These are phyloP conservation scores for Candida patagonica DNA, from an alignment of 805 yeast genomes.

Conservation along the genomic window DNA sequence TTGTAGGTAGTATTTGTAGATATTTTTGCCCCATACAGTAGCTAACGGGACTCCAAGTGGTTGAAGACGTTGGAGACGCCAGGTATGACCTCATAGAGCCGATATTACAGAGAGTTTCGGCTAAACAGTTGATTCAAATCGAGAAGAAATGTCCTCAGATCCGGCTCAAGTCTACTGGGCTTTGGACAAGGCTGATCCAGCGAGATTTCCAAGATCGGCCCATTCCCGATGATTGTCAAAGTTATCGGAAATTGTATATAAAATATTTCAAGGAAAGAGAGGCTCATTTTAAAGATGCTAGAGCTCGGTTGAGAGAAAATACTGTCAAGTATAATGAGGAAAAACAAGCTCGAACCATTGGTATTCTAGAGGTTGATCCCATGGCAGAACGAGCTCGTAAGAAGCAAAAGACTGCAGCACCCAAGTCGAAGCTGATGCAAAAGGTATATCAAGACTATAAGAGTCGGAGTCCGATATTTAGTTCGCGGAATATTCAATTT, in stretches of 20 bases:
- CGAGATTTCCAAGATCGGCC: constrained; percentile 28
- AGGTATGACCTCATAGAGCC: constrained; percentile 31
- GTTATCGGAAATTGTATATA: constrained; percentile 22
- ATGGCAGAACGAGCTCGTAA: constrained; percentile 12
- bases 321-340: constrained; percentile 22
- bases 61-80: constrained; percentile 31
- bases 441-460: constrained; percentile 12
- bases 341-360: constrained; percentile 19
- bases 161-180: constrained; percentile 19
- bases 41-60: constrained; percentile 16
- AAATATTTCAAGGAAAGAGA: constrained; percentile 33
- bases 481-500: constrained; percentile 15
- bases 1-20: constrained; percentile 11
- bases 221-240: constrained; percentile 19
- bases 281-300: constrained; percentile 37
- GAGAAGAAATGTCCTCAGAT: constrained; percentile 27
- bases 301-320: constrained; percentile 27
- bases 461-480: constrained; percentile 17
- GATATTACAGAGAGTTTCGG: constrained; percentile 24
- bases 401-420: background rate
- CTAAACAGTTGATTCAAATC: constrained; percentile 27
- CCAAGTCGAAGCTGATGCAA: constrained; percentile 17
- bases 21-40: background rate
- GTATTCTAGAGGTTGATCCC: constrained; percentile 18
- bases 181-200: constrained; percentile 27